Evolutionary conservation across 192 early-diverging fungal species (phyloP).

Genomic region (Chytriomyces hyalinus): DNA sequence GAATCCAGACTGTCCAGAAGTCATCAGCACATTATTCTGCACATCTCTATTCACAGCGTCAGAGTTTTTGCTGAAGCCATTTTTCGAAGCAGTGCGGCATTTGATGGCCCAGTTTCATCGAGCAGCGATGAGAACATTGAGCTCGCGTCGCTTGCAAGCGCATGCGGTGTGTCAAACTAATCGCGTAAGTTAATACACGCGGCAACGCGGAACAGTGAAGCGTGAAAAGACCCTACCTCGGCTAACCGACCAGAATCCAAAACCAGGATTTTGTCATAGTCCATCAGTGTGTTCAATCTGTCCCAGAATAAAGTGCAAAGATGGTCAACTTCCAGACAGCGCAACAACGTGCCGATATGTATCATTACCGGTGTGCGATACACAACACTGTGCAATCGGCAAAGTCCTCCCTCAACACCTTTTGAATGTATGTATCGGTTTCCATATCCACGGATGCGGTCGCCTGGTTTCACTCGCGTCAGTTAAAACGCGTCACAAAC

Average conservation of each 20-base stretch:
- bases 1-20: no score
- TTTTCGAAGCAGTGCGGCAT: slow-evolving; percentile 45
- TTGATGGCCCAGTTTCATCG: slow-evolving; percentile 52
- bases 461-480: slow-evolving; percentile 10
- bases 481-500: no score
- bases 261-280: slow-evolving; percentile 58
- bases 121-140: slow-evolving; percentile 49
- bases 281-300: slow-evolving; percentile 44
- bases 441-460: slow-evolving; percentile 64
- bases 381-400: slow-evolving; percentile 69
- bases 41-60: no score
- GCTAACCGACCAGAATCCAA: slow-evolving; percentile 47
- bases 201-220: slow-evolving; percentile 15
- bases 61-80: slow-evolving; percentile 25
- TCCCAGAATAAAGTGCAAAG: no score
- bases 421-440: slow-evolving; percentile 77
- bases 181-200: slow-evolving; percentile 31
- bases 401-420: slow-evolving; percentile 74
- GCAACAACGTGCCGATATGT: no score
- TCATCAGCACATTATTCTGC: no score
- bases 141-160: slow-evolving; percentile 27
- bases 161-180: slow-evolving; percentile 40
- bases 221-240: slow-evolving; percentile 44
- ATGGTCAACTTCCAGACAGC: no score
- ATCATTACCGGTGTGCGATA: slow-evolving; percentile 24